Evolutionary conservation across 2,329 filamentous ascomycete species (phyloP).

Genomic region (Rhynchosporium graminicola): DNA sequence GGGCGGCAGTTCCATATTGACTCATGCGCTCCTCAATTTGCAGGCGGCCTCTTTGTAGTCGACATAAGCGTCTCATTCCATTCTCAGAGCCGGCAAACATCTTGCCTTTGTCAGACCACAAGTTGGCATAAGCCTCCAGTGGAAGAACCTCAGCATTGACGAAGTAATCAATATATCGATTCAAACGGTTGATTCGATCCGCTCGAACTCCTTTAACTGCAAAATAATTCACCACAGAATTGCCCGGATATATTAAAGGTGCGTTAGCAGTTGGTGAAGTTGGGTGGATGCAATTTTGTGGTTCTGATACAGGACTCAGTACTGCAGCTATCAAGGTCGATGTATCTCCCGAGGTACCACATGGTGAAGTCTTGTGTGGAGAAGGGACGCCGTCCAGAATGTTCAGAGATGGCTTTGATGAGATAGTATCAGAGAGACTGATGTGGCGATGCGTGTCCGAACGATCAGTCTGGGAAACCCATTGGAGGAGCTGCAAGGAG

Average conservation of each 20-base stretch:
- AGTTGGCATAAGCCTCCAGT: neutral
- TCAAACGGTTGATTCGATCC: conserved; percentile 2
- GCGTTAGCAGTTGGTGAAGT: neutral
- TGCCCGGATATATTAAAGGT: neutral
- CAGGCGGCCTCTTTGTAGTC: conserved; percentile 1
- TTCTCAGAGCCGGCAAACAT: conserved; percentile 1
- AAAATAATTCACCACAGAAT: neutral
- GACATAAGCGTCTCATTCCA: neutral
- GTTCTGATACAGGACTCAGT: neutral
- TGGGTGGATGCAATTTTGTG: conserved; percentile 1
- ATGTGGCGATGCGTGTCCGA: neutral
- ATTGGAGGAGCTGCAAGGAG: neutral
- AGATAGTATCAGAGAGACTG: neutral
- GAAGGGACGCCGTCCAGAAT: neutral
- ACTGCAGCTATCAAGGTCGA: neutral
- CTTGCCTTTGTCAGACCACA: conserved; percentile 2
- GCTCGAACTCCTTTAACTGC: neutral
- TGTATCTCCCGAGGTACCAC: neutral
- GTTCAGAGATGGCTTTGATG: neutral
- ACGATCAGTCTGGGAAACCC: neutral
- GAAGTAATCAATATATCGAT: neutral
- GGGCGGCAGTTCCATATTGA: neutral
- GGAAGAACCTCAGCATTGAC: neutral
- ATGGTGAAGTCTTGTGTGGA: neutral
- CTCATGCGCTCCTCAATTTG: neutral